Base-by-base conservation (phyloP, 2,329 filamentous ascomycete genomes). In the Cytospora paraplurivora region DNA sequence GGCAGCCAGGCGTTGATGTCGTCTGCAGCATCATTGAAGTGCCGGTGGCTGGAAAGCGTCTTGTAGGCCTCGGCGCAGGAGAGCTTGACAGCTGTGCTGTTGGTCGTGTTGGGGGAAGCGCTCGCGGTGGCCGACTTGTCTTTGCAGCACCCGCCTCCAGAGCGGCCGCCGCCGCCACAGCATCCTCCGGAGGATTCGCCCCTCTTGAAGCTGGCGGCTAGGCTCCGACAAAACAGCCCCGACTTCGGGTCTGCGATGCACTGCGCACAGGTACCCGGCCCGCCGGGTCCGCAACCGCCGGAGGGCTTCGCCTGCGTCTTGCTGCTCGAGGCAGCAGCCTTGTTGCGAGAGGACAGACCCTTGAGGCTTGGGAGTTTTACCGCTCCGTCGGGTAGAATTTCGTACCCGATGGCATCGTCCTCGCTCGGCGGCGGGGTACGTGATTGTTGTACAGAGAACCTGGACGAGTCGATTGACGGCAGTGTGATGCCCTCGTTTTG, bases 11-110 rank as follows among this genome's bases (percentile, higher is more conserved):
- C 85, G n/a, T 83, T 83, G 62, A 93, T 85, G 64, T 93, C 89
- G 68, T 91, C 87, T 33, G 84, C 88, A 7, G 90, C 90, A 70
- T 85, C 84, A 64, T 88, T 86, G 73, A 92, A 93, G 71, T 90
- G 88, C 27, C 88, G 87, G 72, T 93, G 90, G 62, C 88, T 90
- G 4, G 89, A 87, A 8, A 93, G 80, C 1, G 90, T 92, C 72
- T 91, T 91, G 75, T 92, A 93, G 6, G 90, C 86, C 69, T 93
- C 90, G 2, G 90, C 89, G 69, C 89, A 92, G 60, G 87, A 89
- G 27, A 93, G 76, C 49, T 57, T 67, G 59, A 57, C 19, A 47
- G 21, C 35, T n/a, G 37, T 53, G 74, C 63, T 65, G 71, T 21
- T 62, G 71, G 56, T 59, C 66, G 62, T 53, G 35, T 27, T 38